phyloP scores from a whole-genome alignment of 2,329 filamentous ascomycete genomes.

The Curvularia spicifera region DNA sequence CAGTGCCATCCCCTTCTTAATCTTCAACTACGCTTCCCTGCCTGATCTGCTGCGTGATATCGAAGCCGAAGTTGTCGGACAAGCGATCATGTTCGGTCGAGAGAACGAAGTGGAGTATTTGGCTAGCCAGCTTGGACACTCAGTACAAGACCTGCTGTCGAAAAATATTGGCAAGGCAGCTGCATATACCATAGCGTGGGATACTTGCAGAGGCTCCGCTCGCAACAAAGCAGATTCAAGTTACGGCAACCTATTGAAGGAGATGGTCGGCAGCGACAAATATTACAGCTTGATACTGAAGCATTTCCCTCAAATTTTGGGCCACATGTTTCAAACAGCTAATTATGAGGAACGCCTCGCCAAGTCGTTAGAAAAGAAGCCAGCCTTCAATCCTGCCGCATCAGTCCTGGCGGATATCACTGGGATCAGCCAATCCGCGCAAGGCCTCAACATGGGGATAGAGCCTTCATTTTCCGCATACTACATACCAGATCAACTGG shows the following conservation, averaged over 20 bases:
- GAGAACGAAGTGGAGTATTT: conserved; percentile 68
- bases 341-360: conserved; percentile 41
- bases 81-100: conserved; percentile 82
- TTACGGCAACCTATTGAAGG: conserved; percentile 71
- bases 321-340: conserved; percentile 75
- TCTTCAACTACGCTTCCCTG: conserved; percentile 79
- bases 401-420: conserved; percentile 73
- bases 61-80: conserved; percentile 77
- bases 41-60: conserved; percentile 72
- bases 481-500: conserved; percentile 75
- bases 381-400: conserved; percentile 64
- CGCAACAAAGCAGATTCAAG: conserved; percentile 55
- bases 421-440: conserved; percentile 68
- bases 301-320: conserved; percentile 78
- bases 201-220: conserved; percentile 60
- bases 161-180: conserved; percentile 77
- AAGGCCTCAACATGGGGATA: conserved; percentile 74
- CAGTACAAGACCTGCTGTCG: conserved; percentile 52
- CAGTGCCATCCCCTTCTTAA: conserved; percentile 74
- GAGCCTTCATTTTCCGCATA: conserved; percentile 86
- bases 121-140: conserved; percentile 53
- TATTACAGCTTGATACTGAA: conserved; percentile 69
- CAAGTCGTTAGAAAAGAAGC: conserved; percentile 63
- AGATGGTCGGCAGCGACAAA: conserved; percentile 69
- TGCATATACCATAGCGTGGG: conserved; percentile 83